Conservation (phyloP, 257 asterid species). For the Ligustrum vulgare region DNA sequence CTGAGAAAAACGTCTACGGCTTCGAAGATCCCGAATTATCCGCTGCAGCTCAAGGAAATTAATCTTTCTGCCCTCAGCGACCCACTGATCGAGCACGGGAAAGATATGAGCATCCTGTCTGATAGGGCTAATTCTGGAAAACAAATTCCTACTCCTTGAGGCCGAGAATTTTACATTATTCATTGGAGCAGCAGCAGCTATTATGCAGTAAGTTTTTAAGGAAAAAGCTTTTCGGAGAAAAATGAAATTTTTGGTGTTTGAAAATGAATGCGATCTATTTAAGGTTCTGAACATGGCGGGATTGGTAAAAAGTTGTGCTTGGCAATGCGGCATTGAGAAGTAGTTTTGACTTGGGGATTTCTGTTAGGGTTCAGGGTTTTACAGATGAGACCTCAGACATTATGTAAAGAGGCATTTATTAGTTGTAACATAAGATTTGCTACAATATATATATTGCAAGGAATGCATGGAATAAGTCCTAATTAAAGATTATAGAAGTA, state of each 20-base stretch:
- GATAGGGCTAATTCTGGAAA: slow-evolving; percentile 56
- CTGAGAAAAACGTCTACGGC: slow-evolving; percentile 54
- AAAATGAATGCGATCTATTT: slow-evolving; percentile 24
- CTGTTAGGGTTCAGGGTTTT: slow-evolving; percentile 27
- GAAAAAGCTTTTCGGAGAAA: slow-evolving; percentile 18
- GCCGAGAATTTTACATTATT: slow-evolving; percentile 19
- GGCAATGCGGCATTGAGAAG: slow-evolving; percentile 20
- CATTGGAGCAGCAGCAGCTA: slow-evolving; percentile 15
- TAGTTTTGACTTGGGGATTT: slow-evolving; percentile 18
- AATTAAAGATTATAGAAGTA: too few species aligned
- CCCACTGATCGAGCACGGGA: slow-evolving; percentile 59
- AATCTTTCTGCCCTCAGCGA: slow-evolving; percentile 52
- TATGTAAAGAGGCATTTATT: too few species aligned
- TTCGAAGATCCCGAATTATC: slow-evolving; percentile 58
- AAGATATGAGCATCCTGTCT: slow-evolving; percentile 37
- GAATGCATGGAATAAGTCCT: too few species aligned
- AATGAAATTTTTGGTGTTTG: slow-evolving; percentile 13
- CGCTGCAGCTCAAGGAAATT: slow-evolving; percentile 44
- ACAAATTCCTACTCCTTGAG: slow-evolving; percentile 42
- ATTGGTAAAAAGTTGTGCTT: slow-evolving; percentile 1
- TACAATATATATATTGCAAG: too few species aligned
- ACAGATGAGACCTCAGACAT: not conserved
- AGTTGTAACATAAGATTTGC: too few species aligned
- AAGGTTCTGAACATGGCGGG: slow-evolving; percentile 35
- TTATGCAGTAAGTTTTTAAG: not conserved